A percentile compares a stretch with the other conserved stretches of the same genome.
Conservation (phyloP, 2,329 filamentous ascomycete species). For the Fusarium sp. region DNA sequence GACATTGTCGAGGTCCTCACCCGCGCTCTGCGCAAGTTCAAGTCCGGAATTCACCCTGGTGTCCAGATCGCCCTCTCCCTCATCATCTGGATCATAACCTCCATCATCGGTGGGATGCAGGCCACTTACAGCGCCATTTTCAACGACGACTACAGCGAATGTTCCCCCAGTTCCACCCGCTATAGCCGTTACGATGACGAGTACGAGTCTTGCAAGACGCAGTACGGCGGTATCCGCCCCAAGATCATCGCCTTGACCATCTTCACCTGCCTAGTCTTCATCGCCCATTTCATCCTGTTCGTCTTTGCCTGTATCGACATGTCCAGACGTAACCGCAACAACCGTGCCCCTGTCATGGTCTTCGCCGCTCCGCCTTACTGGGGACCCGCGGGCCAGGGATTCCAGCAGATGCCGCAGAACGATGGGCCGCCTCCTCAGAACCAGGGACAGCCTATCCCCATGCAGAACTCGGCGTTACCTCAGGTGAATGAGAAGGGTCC, state of each 20-base stretch:
- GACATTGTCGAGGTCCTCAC: conserved; percentile 51
- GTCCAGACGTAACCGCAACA: conserved; percentile 42
- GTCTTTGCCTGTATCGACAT: conserved; percentile 53
- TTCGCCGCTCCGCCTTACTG: conserved; percentile 42
- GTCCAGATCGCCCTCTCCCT: conserved; percentile 55
- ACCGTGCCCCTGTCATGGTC: conserved; percentile 40
- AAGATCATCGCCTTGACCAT: conserved; percentile 35
- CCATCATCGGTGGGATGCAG: conserved; percentile 41
- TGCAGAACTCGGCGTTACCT: conserved; percentile 26
- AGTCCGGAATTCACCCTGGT: conserved; percentile 53
- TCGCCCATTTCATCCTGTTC: conserved; percentile 52
- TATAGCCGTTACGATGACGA: background rate
- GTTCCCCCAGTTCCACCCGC: conserved; percentile 5
- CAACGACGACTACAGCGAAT: background rate
- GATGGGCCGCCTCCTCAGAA: conserved; percentile 20
- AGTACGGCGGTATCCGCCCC: conserved; percentile 7
- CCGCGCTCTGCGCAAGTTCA: conserved; percentile 45
- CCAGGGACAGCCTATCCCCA: conserved; percentile 33
- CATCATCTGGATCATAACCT: conserved; percentile 51
- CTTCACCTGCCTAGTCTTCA: conserved; percentile 40
- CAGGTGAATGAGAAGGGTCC: conserved; percentile 20
- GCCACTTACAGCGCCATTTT: conserved; percentile 8
- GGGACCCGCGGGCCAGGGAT: conserved; percentile 44
- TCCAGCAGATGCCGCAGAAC: conserved; percentile 43
- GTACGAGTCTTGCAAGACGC: background rate